A percentile compares a stretch with the other conserved stretches of the same genome.
These are phyloP conservation scores for Eucalyptus regnans DNA, from an alignment of 345 rosid species.

Conservation along the genomic window DNA sequence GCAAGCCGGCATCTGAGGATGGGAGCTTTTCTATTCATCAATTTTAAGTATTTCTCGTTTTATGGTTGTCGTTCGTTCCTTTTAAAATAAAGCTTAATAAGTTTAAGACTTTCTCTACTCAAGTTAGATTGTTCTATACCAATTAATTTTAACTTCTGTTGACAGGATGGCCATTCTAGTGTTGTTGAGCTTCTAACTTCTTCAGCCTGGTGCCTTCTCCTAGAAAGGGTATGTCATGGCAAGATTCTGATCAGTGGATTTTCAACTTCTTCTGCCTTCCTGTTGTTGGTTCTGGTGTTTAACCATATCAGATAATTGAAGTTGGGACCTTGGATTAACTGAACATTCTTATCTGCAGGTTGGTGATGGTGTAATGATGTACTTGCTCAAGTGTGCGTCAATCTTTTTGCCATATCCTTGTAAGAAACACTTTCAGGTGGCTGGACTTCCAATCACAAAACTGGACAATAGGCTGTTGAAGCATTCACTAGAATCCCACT, in stretches of 20 bases:
- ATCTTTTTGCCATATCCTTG: slow-evolving; percentile 43
- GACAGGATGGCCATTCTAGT: slow-evolving; percentile 41
- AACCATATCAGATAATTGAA: background rate
- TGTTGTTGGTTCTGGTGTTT: background rate
- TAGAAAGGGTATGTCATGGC: slow-evolving; percentile 40
- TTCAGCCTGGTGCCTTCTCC: slow-evolving; percentile 61
- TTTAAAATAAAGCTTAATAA: background rate
- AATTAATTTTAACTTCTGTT: background rate
- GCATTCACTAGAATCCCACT: background rate
- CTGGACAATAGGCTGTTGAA: slow-evolving; percentile 6
- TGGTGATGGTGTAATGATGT: slow-evolving; percentile 52
- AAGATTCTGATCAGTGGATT: background rate
- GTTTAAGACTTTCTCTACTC: background rate
- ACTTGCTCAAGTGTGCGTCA: slow-evolving; percentile 47
- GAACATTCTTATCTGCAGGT: slow-evolving; percentile 23
- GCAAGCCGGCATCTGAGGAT: background rate
- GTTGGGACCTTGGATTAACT: background rate
- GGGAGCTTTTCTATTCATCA: background rate
- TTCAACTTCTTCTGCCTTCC: background rate
- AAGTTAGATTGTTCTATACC: background rate
- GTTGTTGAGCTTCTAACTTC: slow-evolving; percentile 36
- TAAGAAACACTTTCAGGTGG: slow-evolving; percentile 54
- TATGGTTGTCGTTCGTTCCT: background rate
- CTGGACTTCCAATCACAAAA: slow-evolving; percentile 35
- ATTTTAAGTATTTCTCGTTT: background rate